These are phyloP conservation scores for Luffa aegyptiaca DNA, from an alignment of 306 rosid genomes.

Conservation along the genomic window DNA sequence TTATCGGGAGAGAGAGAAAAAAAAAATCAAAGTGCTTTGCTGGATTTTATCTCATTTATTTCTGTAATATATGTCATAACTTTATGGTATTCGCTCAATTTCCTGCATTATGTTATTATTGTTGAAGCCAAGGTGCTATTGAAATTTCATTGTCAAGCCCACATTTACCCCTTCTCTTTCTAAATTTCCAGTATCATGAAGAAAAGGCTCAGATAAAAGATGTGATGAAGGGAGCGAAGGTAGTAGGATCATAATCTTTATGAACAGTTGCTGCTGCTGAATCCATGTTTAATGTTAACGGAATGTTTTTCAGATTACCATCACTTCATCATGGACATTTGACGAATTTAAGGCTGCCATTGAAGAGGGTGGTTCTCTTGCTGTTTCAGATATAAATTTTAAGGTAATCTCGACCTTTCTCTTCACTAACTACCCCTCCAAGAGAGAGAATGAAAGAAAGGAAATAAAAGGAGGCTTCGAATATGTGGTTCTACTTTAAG, in stretches of 20 bases:
- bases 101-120: background rate
- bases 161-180: slow-evolving; percentile 4
- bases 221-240: slow-evolving; percentile 67
- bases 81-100: background rate
- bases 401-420: slow-evolving; percentile 36
- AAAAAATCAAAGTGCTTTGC: background rate
- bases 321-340: slow-evolving; percentile 50
- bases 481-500: background rate
- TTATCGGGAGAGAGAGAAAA: no score
- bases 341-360: slow-evolving; percentile 66
- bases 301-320: slow-evolving; percentile 32
- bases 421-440: background rate
- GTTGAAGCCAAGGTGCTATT: background rate
- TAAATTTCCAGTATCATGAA: slow-evolving; percentile 60
- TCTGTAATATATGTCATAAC: background rate
- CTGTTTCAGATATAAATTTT: slow-evolving; percentile 65
- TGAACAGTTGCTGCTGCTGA: slow-evolving; percentile 3
- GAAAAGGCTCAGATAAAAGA: slow-evolving; percentile 78
- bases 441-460: background rate
- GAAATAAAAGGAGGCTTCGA: background rate
- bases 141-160: background rate
- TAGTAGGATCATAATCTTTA: slow-evolving; percentile 27
- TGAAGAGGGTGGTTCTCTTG: slow-evolving; percentile 38
- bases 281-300: slow-evolving; percentile 15
- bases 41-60: background rate